Conservation (phyloP, 2,329 filamentous ascomycete species). For the Monilinia fructicola region DNA sequence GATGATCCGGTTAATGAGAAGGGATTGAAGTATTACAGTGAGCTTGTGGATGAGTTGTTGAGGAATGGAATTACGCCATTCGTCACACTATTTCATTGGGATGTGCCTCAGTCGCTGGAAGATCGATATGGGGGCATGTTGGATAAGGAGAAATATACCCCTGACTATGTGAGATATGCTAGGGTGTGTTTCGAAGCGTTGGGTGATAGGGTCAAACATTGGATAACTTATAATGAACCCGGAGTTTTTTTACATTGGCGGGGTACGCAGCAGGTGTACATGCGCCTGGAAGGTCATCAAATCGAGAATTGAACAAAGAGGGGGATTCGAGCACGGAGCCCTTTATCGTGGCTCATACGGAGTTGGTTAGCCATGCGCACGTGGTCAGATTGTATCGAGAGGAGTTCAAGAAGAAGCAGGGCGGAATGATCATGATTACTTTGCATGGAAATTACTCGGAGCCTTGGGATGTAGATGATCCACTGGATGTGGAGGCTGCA, state of each 20-base stretch:
- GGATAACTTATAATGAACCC: conserved; percentile 88
- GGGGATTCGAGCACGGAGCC: conserved; percentile 75
- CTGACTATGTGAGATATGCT: conserved; percentile 78
- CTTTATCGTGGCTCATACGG: conserved; percentile 77
- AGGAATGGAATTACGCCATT: conserved; percentile 75
- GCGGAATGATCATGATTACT: conserved; percentile 80
- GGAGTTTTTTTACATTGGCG: conserved; percentile 78
- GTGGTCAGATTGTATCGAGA: conserved; percentile 79
- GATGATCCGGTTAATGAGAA: conserved; percentile 76
- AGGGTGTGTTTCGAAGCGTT: conserved; percentile 72
- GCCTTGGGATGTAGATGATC: conserved; percentile 76
- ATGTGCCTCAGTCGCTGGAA: conserved; percentile 75
- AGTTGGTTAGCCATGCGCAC: conserved; percentile 76
- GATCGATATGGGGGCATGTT: conserved; percentile 77
- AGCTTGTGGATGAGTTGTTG: conserved; percentile 73
- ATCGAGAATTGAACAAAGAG: conserved; percentile 64
- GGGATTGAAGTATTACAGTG: conserved; percentile 73
- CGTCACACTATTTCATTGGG: conserved; percentile 84
- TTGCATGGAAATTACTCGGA: conserved; percentile 66
- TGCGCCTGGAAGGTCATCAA: conserved; percentile 76
- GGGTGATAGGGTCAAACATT: conserved; percentile 70
- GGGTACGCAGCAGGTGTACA: conserved; percentile 76
- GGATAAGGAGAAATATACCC: conserved; percentile 75
- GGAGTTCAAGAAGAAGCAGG: conserved; percentile 69
- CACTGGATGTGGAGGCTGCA: conserved; percentile 69